Evolutionary conservation across 1,284 basidiomycete species (phyloP), one percentile per base, ranked within the genome.

Genomic region (Crepidotus sp.): DNA sequence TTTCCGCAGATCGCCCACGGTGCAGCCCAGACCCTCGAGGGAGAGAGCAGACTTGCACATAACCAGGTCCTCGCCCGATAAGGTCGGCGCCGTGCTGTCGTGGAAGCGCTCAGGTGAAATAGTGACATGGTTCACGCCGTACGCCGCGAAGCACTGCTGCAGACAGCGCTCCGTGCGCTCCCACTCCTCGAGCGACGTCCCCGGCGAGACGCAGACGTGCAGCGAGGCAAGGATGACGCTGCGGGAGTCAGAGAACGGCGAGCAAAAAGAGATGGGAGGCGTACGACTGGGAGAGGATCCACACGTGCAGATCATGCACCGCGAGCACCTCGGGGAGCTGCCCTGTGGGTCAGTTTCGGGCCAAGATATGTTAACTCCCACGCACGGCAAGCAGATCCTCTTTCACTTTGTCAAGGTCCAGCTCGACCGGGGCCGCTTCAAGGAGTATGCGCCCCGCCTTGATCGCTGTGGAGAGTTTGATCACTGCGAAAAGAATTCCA

Each of bases 241-340:
- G 40, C 14, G 25, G 29, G 27, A 25, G 19, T 19, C 11, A 22
- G 14, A 10, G n/a, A 32, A 30, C 14, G 27, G 45, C 14, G 26
- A 31, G 14, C 19, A 35, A 14, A 9, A 19, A 8, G 10, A 15
- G 25, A 9, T 27, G 25, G 40, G 36, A 59, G 2, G 15, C 68
- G 48, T 54, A 73, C 70, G 64, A 64, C 54, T 71, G 69, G 10
- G 70, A 71, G 11, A 73, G 59, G 48, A 71, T 68, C 70, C 70
- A 73, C 14, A 71, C 68, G 52, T 73, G 71, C 25, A 73, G 57
- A 52, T 73, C 70, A 50, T 72, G 71, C 6, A 73, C 60, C 4
- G 69, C 66, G 15, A 67, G 55, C 3, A 73, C 71, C 36, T 65
- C 59, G 1, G 68, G 68, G 42, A 67, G 52, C 68, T 69, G 40